These are phyloP conservation scores for Cyclostephanos invisitatus DNA, from an alignment of 108 stramenopile species.

Conservation along the genomic window DNA sequence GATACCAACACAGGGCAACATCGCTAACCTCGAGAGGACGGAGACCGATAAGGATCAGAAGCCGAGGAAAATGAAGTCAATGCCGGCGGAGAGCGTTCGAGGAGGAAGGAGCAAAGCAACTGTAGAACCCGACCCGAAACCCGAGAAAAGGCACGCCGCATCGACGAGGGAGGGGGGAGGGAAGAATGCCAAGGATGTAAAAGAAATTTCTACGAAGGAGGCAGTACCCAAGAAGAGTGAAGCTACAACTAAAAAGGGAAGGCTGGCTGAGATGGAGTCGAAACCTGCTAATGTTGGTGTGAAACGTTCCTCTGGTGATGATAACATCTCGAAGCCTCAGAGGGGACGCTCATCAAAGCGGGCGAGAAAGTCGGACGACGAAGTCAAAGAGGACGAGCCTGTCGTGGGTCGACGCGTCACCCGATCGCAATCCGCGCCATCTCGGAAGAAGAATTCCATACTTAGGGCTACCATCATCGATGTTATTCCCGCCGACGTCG, in stretches of 20 bases:
- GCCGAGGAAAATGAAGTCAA: slow-evolving; percentile 14
- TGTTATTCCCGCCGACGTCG: slow-evolving; percentile 11
- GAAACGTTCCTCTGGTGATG: slow-evolving; percentile 24
- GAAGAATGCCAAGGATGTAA: slow-evolving; percentile 8
- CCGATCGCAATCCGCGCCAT: background rate
- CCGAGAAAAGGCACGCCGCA: slow-evolving; percentile 13
- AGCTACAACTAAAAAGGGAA: background rate
- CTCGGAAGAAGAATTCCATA: slow-evolving; percentile 1
- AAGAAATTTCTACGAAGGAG: slow-evolving; percentile 8
- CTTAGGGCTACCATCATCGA: background rate
- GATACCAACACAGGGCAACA: slow-evolving; percentile 27
- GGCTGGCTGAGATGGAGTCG: background rate
- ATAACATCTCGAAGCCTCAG: slow-evolving; percentile 11
- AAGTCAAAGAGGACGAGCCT: background rate
- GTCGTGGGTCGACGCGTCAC: slow-evolving; percentile 4
- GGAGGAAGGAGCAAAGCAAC: slow-evolving; percentile 1
- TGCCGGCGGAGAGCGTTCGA: background rate
- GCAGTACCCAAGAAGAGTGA: slow-evolving; percentile 2
- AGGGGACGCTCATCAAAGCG: slow-evolving; percentile 17
- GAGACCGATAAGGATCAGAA: slow-evolving; percentile 5
- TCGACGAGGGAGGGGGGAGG: background rate
- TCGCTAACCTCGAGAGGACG: slow-evolving; percentile 23
- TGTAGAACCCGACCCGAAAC: background rate
- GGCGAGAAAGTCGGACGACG: slow-evolving; percentile 14
- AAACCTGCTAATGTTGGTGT: slow-evolving; percentile 9